Evolutionary conservation across 1,139 yeast species (phyloP), one percentile per base, ranked within the genome.

Genomic region (Fermentozyma sake): DNA sequence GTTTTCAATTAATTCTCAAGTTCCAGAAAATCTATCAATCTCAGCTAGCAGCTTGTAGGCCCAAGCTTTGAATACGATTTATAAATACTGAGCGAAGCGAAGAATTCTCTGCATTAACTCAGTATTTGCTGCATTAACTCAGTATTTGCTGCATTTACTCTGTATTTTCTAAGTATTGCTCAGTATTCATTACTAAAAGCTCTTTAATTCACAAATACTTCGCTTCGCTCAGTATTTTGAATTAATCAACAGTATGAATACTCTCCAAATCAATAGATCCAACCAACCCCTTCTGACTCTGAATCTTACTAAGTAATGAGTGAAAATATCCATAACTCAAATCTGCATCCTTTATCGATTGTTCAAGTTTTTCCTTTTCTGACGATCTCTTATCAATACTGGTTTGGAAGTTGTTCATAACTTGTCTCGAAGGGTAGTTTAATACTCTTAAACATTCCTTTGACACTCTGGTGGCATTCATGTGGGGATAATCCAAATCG

Each of bases 381-480:
- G 65, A 57, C 10, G 71, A 66, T 33, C 79, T 72, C 42, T 72
- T 69, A 39, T 84, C 94, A 26, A 85, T 68, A 27, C 74, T 58
- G 1, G 78, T 63, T 43, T 86, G 95, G 58, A 87, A 80, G 24
- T 79, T 77, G 29, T 76, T 73, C 47, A 85, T 74, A 4, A 91
- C 85, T 47, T 87, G 96, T 39, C 89, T 77, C 0, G 86, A 73
- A 5, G 97, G 97, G 47, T 71, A 79, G 44, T 73, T 76, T 46
- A 91, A 64, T 1, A 91, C 96, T 43, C 78, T 76, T 20, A 94
- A 70, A 35, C 87, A 83, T 50, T 91, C 97, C 41, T 75, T 76
- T 1, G 95, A 67, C 7, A 91, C 74, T 36, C 98, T 68, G 30
- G 71, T 72, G 2, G 96, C 79, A 50, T 89, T 89, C 23, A 66